phyloP scores from a whole-genome alignment of 768 basidiomycete genomes.

The Boletus tomentosulus region DNA sequence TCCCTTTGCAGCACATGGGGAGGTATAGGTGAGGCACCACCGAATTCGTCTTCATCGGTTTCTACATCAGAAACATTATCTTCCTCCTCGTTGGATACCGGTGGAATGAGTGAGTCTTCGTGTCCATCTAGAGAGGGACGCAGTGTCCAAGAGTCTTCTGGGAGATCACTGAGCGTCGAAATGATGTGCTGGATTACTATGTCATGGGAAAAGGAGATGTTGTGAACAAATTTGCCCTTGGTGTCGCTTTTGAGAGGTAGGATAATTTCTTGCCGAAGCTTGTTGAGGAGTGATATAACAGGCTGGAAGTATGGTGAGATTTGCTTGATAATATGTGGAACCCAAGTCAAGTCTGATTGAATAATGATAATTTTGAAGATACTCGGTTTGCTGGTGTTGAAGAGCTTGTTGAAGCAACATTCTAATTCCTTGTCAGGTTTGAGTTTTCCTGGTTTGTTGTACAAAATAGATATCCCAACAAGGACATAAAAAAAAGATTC shows the following conservation, averaged over 20 bases:
- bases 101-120: no score
- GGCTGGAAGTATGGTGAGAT: neutral
- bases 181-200: neutral
- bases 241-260: neutral
- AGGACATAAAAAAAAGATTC: neutral
- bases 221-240: neutral
- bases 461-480: neutral
- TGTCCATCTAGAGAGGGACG: no score
- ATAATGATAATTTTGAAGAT: neutral
- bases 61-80: neutral
- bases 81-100: no score
- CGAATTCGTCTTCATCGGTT: neutral
- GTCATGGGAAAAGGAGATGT: neutral
- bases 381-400: neutral
- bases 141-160: neutral
- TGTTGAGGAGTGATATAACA: neutral
- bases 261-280: neutral
- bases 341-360: neutral
- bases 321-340: neutral
- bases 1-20: neutral
- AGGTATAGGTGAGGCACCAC: neutral
- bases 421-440: neutral
- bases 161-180: neutral
- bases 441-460: neutral
- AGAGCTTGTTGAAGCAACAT: neutral